phyloP scores from a whole-genome alignment of 495 filamentous ascomycete species.

The Astrothelium subdiscretum region DNA sequence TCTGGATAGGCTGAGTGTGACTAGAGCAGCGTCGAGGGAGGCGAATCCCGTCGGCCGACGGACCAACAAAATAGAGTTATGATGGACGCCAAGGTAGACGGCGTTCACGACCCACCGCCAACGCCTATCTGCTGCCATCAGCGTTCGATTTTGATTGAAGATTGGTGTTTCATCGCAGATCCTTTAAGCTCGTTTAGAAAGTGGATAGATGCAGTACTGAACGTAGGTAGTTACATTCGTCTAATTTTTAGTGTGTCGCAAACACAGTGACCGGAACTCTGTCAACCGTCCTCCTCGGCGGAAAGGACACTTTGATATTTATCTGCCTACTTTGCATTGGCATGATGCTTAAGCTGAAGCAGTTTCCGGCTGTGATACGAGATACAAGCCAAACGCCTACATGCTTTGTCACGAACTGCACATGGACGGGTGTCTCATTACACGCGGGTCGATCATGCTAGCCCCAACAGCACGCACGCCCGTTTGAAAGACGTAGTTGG shows the following conservation, averaged over 20 bases:
- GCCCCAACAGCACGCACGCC: background rate
- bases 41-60: background rate
- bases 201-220: background rate
- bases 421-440: background rate
- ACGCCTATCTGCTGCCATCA: background rate
- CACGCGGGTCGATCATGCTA: background rate
- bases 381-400: background rate
- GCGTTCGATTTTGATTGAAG: background rate
- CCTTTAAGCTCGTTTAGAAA: background rate
- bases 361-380: background rate
- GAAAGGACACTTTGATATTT: background rate
- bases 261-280: background rate
- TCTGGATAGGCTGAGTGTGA: background rate
- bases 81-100: background rate
- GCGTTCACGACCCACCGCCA: background rate
- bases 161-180: background rate
- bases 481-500: background rate
- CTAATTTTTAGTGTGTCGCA: background rate
- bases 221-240: background rate
- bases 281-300: background rate
- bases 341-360: background rate
- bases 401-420: background rate
- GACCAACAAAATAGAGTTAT: background rate
- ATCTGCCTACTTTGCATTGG: background rate
- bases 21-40: background rate